Evolutionary conservation across 139 green algal species (phyloP), one percentile per base, ranked within the genome.

Genomic region (Tetradesmus lagerheimii): DNA sequence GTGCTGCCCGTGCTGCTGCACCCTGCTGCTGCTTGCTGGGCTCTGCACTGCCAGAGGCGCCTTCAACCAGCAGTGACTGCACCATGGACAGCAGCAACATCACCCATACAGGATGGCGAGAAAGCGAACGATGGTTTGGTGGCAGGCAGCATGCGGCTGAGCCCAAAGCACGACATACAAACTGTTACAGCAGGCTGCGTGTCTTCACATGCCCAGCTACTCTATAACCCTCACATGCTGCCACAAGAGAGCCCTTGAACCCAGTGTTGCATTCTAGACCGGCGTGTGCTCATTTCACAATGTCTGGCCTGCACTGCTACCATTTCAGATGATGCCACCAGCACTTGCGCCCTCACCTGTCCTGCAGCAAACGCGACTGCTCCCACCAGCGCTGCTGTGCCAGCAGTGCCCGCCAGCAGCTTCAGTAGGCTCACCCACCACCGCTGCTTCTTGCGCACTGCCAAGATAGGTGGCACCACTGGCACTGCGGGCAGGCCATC

Each of bases 371-470:
- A 23, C 34, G 45, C 80, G 14, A 57, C 80, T 23, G 80, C 80
- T 37, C 29, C 80, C 20, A 74, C 45, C 35, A 35, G 43, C 31
- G 66, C 80, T 34, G 45, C 45, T 2, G 66, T 14, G 25, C 43
- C 45, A 35, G 45, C 80, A 34, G 80, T 86, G 64, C 41, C 31
- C 15, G 23, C 45, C 80, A 86, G 29, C 34, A 35, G 11, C 45
- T 86, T 57, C 43, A 86, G n/a, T n/a, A 86, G 29, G 14, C 37
- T 47, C 45, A 74, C 45, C 80, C 80, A 86, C 80, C 80, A 86
- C 27, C 45, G 45, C 45, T 34, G 31, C 34, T 74, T 86, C 82
- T 77, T 77, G 20, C 34, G 20, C 53, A 87, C 82, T 25, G 82
- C 82, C 18, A 87, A 57, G 38, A n/a, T 71, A 20, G 35, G 11